phyloP scores from a whole-genome alignment of 345 rosid species.

The Eucalyptus cloeziana region DNA sequence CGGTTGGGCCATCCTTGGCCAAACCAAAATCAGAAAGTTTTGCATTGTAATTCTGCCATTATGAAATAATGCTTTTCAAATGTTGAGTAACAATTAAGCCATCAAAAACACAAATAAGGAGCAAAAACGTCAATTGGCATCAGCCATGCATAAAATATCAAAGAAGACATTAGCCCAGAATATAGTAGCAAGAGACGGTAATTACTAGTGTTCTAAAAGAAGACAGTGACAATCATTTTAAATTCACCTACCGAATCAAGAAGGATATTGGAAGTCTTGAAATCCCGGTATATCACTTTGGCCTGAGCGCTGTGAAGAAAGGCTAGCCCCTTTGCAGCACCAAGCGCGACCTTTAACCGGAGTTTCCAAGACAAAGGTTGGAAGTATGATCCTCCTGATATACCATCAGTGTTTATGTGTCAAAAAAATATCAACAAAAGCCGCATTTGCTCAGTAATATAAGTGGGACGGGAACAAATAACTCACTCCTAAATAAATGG shows the following conservation, averaged over 20 bases:
- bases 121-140: background rate
- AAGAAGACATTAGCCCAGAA: background rate
- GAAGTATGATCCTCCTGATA: conserved; percentile 68
- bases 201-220: background rate
- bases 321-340: conserved; percentile 76
- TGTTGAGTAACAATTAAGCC: background rate
- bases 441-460: background rate
- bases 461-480: background rate
- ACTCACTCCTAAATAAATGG: conserved; percentile 65
- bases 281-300: conserved; percentile 60
- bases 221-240: background rate
- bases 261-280: conserved; percentile 60
- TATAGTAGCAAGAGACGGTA: background rate
- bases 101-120: background rate
- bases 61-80: background rate
- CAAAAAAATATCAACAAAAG: background rate
- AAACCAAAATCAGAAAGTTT: conserved; percentile 77
- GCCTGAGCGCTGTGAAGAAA: conserved; percentile 57
- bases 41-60: conserved; percentile 46
- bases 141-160: background rate
- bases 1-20: conserved; percentile 81
- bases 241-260: conserved; percentile 44
- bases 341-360: conserved; percentile 62
- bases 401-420: background rate
- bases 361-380: conserved; percentile 74